A percentile compares a stretch with the other conserved stretches of the same genome.
phyloP scores from a whole-genome alignment of 1,284 basidiomycete genomes.

The Peniophora sp. region DNA sequence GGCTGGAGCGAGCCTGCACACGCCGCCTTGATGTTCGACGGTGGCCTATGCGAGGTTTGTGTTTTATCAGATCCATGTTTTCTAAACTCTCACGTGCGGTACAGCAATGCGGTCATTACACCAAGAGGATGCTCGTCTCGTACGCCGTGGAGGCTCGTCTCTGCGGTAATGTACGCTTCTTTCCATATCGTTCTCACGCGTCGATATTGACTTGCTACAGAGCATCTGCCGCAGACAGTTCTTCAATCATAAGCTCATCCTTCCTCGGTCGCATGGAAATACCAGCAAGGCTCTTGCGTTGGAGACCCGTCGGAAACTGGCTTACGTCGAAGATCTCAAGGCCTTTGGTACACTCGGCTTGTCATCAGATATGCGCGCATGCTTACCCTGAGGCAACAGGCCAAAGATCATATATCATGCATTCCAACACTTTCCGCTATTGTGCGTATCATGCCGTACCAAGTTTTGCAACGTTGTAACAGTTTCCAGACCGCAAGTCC shows the following conservation, averaged over 20 bases:
- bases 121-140: conserved; percentile 29
- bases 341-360: neutral
- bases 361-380: too few relatives aligned
- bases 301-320: neutral
- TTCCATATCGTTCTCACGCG: neutral
- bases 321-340: neutral
- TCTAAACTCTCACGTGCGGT: neutral
- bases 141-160: conserved; percentile 36
- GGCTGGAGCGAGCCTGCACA: conserved; percentile 37
- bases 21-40: conserved; percentile 54
- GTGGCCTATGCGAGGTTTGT: conserved; percentile 47
- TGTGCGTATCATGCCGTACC: too few relatives aligned
- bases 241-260: neutral
- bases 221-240: neutral
- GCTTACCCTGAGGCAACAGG: too few relatives aligned
- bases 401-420: too few relatives aligned
- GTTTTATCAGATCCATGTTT: neutral
- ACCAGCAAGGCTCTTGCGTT: too few relatives aligned
- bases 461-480: too few relatives aligned
- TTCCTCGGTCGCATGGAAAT: too few relatives aligned
- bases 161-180: conserved; percentile 32
- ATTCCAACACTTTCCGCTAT: too few relatives aligned
- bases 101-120: conserved; percentile 19
- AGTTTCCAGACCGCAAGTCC: neutral
- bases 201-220: neutral